Percentiles rank a stretch among this genome's conserved stretches.
Conservation (phyloP, 768 basidiomycete species). For the Cyathus striatus region DNA sequence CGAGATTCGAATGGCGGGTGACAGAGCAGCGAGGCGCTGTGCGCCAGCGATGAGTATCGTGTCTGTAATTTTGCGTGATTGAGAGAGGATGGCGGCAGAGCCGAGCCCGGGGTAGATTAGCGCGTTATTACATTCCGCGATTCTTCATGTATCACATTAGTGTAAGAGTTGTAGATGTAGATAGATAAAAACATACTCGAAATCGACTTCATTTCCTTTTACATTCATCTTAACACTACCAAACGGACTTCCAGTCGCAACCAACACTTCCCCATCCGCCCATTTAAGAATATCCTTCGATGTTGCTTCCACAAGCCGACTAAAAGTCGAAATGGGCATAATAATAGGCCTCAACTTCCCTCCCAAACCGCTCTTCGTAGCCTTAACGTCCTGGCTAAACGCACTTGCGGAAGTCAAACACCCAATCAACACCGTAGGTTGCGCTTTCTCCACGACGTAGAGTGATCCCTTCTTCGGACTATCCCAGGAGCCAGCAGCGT, state of each 20-base stretch:
- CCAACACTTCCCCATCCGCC: conserved; percentile 73
- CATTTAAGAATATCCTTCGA: conserved; percentile 70
- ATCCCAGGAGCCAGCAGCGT: conserved; percentile 71
- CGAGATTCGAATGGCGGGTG: conserved; percentile 47
- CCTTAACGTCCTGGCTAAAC: conserved; percentile 68
- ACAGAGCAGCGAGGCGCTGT: conserved; percentile 65
- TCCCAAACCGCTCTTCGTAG: conserved; percentile 44
- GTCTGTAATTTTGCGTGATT: conserved; percentile 64
- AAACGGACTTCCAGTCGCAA: conserved; percentile 87
- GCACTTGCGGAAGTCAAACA: conserved; percentile 75
- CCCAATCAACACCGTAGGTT: conserved; percentile 82
- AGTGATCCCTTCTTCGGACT: conserved; percentile 31
- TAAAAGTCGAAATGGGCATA: conserved; percentile 81
- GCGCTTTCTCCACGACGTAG: conserved; percentile 66
- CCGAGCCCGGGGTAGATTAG: conserved; percentile 86
- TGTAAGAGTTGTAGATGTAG: neutral
- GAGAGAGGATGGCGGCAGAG: conserved; percentile 68
- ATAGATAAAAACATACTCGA: conserved; percentile 34
- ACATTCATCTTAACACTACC: conserved; percentile 58
- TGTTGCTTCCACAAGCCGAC: conserved; percentile 66
- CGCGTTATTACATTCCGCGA: conserved; percentile 76
- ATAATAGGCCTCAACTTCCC: conserved; percentile 64
- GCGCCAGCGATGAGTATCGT: conserved; percentile 88
- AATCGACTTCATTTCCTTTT: conserved; percentile 40
- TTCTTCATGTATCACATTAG: conserved; percentile 27